phyloP scores from a whole-genome alignment of 768 basidiomycete genomes.

The Lactifluus rugatus region DNA sequence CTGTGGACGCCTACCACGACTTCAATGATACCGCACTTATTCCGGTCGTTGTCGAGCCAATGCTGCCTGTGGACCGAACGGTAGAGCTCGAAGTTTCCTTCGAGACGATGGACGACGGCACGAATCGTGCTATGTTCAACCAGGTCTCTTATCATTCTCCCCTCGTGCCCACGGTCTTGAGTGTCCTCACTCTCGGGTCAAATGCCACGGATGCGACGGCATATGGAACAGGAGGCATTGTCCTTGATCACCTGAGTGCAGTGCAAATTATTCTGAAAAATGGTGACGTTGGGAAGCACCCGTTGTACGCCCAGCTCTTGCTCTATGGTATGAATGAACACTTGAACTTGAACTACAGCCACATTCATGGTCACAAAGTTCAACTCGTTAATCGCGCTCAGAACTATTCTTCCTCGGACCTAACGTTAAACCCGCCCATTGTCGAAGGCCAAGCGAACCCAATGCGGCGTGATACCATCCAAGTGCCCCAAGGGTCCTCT shows the following conservation, averaged over 20 bases:
- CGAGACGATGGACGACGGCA: conserved; percentile 78
- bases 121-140: conserved; percentile 75
- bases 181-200: conserved; percentile 62
- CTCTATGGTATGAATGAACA: neutral
- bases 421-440: conserved; percentile 69
- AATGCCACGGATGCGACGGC: conserved; percentile 57
- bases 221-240: conserved; percentile 74
- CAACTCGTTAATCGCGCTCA: conserved; percentile 66
- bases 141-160: conserved; percentile 58
- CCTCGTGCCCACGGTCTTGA: conserved; percentile 67
- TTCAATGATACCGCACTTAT: conserved; percentile 62
- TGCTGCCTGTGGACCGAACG: conserved; percentile 42
- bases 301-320: conserved; percentile 50
- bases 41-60: conserved; percentile 45
- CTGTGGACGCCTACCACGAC: conserved; percentile 47
- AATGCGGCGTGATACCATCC: conserved; percentile 83
- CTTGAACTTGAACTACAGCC: conserved; percentile 37
- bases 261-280: conserved; percentile 73
- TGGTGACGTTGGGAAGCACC: conserved; percentile 65
- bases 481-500: conserved; percentile 56
- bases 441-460: conserved; percentile 77
- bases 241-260: conserved; percentile 65
- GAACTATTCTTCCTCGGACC: conserved; percentile 67
- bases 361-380: conserved; percentile 83
- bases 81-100: conserved; percentile 68